Base-by-base conservation (phyloP, 495 filamentous ascomycete genomes). In the Clavariopsis aquatica region DNA sequence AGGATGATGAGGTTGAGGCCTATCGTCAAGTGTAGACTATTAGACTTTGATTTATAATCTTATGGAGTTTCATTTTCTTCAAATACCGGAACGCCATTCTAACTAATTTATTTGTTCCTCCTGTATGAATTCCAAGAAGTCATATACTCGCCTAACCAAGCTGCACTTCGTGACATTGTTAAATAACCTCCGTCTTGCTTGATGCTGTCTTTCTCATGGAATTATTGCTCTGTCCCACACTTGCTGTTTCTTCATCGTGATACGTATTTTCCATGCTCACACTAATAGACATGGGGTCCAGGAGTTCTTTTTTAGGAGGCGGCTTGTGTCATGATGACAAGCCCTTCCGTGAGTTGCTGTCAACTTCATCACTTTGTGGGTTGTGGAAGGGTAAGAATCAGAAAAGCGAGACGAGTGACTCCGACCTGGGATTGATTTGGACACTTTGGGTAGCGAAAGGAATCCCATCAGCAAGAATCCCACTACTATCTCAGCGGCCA, bases 371-470 rank as follows among this genome's bases (percentile, higher is more conserved):
- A 19, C 19, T 47, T 47, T 47, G 31, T 47, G 5, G 45, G 45
- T 17, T 47, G 45, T n/a, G 45, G 45, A n/a, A 47, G 45, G 45
- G 19, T 47, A 47, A n/a, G 22, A n/a, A 47, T 47, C 45, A 23
- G 45, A 47, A 47, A 47, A 47, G 7, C 45, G 45, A 47, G 45
- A 47, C 17, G 45, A 47, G 45, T n/a, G 45, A 17, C 45, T 47
- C 45, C 45, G 45, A 47, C 45, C 45, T 23, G 45, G 45, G 7
- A 47, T 47, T 47, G 45, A 47, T 47, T 47, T 47, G 45, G 19
- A 47, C 45, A 47, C 45, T 47, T 47, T 47, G 45, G 45, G 45
- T 47, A 47, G 45, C 45, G 45, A 47, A 47, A n/a, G 45, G 45
- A 47, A 47, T 47, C 45, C 15, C 45, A 47, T 47, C 45, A 47